Percentiles rank a stretch among this genome's conserved stretches.
Conservation (phyloP, 257 asterid genomes). For the Salvia rosmarinus region DNA sequence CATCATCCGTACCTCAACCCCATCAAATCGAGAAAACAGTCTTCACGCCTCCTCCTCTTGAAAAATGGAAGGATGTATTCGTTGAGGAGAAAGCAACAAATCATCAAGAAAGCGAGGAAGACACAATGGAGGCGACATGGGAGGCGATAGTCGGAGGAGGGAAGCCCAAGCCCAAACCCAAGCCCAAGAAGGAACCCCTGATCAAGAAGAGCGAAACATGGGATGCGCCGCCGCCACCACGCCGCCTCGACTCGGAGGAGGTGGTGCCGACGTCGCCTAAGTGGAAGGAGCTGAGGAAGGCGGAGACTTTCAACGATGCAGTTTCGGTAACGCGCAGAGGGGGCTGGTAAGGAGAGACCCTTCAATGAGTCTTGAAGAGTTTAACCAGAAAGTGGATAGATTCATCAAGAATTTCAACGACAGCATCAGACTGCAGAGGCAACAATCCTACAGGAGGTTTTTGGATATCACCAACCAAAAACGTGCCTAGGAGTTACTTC, state of each 20-base stretch:
- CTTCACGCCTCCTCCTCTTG: neutral
- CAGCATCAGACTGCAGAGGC: slow-evolving; percentile 31
- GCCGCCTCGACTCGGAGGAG: slow-evolving; percentile 43
- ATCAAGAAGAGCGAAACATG: slow-evolving; percentile 62
- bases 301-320: slow-evolving; percentile 69
- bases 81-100: neutral
- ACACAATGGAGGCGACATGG: slow-evolving; percentile 75
- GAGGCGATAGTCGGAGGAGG: slow-evolving; percentile 48
- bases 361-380: slow-evolving; percentile 51
- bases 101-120: slow-evolving; percentile 29
- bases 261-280: slow-evolving; percentile 38
- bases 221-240: slow-evolving; percentile 15
- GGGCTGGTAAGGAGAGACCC: slow-evolving; percentile 58
- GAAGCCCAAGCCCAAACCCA: neutral
- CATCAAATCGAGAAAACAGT: slow-evolving; percentile 1
- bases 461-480: neutral
- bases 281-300: slow-evolving; percentile 59
- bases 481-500: neutral
- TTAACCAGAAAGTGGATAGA: slow-evolving; percentile 56
- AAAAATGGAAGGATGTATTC: neutral
- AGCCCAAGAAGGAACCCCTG: slow-evolving; percentile 38
- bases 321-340: slow-evolving; percentile 54
- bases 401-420: slow-evolving; percentile 57
- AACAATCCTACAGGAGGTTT: neutral
- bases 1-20: neutral